phyloP scores from a whole-genome alignment of 2,329 filamentous ascomycete species.

The Trichoderma atrobrunneum region DNA sequence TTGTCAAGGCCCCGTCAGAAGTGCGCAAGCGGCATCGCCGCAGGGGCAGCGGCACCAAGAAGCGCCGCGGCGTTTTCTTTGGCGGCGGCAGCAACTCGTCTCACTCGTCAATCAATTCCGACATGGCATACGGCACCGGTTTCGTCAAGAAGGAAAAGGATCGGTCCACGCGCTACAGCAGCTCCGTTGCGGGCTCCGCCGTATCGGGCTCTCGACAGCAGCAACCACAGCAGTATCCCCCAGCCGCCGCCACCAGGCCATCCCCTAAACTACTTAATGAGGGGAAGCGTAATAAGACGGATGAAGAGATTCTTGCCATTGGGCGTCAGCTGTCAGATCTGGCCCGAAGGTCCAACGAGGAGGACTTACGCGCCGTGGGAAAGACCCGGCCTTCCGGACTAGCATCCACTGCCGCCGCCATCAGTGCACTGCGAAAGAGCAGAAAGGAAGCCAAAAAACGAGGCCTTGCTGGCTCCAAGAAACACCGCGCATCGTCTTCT shows the following conservation, averaged over 20 bases:
- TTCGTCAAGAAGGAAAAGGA: slow-evolving; percentile 46
- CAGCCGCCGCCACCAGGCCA: not conserved
- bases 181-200: slow-evolving; percentile 20
- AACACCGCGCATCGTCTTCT: slow-evolving; percentile 35
- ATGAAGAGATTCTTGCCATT: slow-evolving; percentile 57
- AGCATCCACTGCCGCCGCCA: slow-evolving; percentile 40
- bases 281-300: slow-evolving; percentile 41
- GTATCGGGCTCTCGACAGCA: not conserved
- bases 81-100: slow-evolving; percentile 59
- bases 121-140: slow-evolving; percentile 65
- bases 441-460: slow-evolving; percentile 36
- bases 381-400: slow-evolving; percentile 27
- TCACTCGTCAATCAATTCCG: slow-evolving; percentile 64
- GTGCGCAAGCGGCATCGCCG: slow-evolving; percentile 42
- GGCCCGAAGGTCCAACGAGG: slow-evolving; percentile 49
- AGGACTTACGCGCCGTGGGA: slow-evolving; percentile 45
- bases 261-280: slow-evolving; percentile 4
- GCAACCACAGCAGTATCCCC: not conserved
- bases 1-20: slow-evolving; percentile 62
- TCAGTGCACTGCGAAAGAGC: slow-evolving; percentile 42
- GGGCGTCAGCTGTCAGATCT: slow-evolving; percentile 54
- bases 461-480: slow-evolving; percentile 42
- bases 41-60: slow-evolving; percentile 44
- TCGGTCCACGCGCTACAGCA: slow-evolving; percentile 29
- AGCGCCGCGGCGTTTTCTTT: slow-evolving; percentile 54